A percentile compares a stretch with the other conserved stretches of the same genome.
phyloP scores from a whole-genome alignment of 768 basidiomycete genomes.

The Boletus huronensis region DNA sequence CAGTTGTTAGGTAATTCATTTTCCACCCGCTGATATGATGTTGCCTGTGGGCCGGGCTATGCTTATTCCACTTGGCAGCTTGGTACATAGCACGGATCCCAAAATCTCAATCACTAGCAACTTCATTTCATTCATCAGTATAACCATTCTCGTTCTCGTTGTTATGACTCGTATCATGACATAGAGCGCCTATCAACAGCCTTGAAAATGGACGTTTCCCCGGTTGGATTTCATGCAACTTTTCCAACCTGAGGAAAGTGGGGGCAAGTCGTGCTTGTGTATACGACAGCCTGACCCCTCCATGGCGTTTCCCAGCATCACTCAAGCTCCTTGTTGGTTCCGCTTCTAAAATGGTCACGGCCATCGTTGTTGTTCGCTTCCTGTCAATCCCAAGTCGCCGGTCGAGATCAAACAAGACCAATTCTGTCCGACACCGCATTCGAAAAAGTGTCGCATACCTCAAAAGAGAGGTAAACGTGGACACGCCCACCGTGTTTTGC shows the following conservation, averaged over 20 bases:
- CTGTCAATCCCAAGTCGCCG: background rate
- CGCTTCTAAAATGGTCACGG: background rate
- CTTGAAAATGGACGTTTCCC: background rate
- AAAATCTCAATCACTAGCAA: background rate
- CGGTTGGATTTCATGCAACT: background rate
- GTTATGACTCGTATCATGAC: background rate
- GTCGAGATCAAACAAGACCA: background rate
- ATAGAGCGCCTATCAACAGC: background rate
- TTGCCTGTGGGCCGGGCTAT: too few relatives aligned
- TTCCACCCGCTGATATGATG: too few relatives aligned
- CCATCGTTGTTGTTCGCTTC: background rate
- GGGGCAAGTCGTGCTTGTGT: background rate
- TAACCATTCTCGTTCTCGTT: background rate
- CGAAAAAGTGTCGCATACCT: background rate
- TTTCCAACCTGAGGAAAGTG: background rate
- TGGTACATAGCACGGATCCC: too few relatives aligned
- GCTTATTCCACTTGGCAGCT: too few relatives aligned
- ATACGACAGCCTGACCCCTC: background rate
- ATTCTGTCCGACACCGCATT: background rate
- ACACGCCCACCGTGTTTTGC: too few relatives aligned
- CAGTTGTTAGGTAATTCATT: background rate
- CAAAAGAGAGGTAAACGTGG: too few relatives aligned
- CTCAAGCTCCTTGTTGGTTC: background rate
- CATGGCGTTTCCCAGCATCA: background rate
- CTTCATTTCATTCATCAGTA: background rate